These are phyloP conservation scores for Hypoxylon sp. DNA, from an alignment of 2,329 filamentous ascomycete genomes.

Conservation along the genomic window DNA sequence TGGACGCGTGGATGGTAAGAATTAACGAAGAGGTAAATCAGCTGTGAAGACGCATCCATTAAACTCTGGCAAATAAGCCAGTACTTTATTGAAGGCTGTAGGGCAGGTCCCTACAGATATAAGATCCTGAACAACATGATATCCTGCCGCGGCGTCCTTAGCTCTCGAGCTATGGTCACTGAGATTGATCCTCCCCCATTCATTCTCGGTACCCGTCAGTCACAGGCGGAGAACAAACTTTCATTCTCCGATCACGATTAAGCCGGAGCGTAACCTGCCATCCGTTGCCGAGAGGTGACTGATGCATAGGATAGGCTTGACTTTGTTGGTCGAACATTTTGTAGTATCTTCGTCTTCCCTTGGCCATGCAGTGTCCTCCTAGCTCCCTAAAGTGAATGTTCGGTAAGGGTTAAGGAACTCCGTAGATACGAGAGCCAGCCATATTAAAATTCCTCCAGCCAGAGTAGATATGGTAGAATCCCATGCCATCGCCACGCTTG, in stretches of 20 bases:
- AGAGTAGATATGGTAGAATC: slow-evolving; percentile 2
- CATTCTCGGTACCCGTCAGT: slow-evolving; percentile 84
- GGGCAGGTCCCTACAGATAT: background rate
- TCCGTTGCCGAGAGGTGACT: slow-evolving; percentile 80
- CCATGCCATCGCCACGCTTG: background rate
- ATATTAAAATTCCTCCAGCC: background rate
- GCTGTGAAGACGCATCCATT: background rate
- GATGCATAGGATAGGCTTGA: slow-evolving; percentile 96
- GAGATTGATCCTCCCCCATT: slow-evolving; percentile 71
- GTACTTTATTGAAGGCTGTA: background rate
- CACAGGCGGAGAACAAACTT: slow-evolving; percentile 80
- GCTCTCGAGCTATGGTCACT: slow-evolving; percentile 70
- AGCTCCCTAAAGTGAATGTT: slow-evolving; percentile 7
- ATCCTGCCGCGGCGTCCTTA: slow-evolving; percentile 69
- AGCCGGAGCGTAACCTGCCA: slow-evolving; percentile 97
- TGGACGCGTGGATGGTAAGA: background rate
- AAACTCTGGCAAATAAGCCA: background rate
- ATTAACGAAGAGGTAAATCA: background rate
- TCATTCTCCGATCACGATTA: slow-evolving; percentile 84
- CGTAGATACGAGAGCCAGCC: background rate
- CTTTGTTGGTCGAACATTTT: slow-evolving; percentile 88
- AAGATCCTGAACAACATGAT: slow-evolving; percentile 10
- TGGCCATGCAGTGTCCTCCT: background rate
- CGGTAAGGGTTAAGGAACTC: background rate
- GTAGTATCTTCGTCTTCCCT: background rate